Conservation (phyloP, 805 yeast species). For the Metschnikowia corniflorae region DNA sequence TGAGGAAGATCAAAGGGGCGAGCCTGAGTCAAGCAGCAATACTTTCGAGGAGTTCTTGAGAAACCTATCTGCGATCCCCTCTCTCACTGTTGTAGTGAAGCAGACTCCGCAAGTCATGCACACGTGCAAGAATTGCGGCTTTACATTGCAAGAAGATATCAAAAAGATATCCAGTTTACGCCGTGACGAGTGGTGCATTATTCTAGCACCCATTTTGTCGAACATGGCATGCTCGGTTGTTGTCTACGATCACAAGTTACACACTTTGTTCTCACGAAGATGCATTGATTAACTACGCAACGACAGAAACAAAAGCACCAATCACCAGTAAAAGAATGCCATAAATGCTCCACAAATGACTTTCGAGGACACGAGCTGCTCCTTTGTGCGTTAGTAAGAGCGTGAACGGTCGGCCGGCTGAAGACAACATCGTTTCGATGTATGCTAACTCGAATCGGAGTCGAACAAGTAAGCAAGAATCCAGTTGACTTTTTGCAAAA, state of each 20-base stretch:
- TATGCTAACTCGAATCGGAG: conserved; percentile 7
- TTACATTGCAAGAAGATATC: conserved; percentile 12
- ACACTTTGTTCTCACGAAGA: conserved; percentile 12
- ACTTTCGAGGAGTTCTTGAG: conserved; percentile 22
- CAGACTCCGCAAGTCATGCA: conserved; percentile 21
- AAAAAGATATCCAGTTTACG: conserved; percentile 11
- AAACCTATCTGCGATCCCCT: conserved; percentile 21
- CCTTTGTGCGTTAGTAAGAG: conserved; percentile 8
- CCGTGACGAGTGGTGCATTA: conserved; percentile 18
- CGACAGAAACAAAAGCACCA: conserved; percentile 4
- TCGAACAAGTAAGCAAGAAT: conserved; percentile 11
- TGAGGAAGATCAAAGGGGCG: conserved; percentile 14
- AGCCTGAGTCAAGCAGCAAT: conserved; percentile 22
- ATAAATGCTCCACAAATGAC: conserved; percentile 6
- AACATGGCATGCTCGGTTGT: conserved; percentile 14
- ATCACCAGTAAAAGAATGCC: conserved; percentile 5
- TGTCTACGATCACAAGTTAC: conserved; percentile 16
- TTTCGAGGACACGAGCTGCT: conserved; percentile 9
- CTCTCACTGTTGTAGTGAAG: conserved; percentile 24
- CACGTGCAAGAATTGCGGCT: conserved; percentile 36
- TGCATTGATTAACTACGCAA: conserved; percentile 2
- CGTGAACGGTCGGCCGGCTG: conserved; percentile 6
- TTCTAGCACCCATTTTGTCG: conserved; percentile 18
- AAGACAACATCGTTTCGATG: conserved; percentile 6
- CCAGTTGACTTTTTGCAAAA: conserved; percentile 9